Conservation (phyloP, 257 asterid species). For the Nicotiana knightiana region DNA sequence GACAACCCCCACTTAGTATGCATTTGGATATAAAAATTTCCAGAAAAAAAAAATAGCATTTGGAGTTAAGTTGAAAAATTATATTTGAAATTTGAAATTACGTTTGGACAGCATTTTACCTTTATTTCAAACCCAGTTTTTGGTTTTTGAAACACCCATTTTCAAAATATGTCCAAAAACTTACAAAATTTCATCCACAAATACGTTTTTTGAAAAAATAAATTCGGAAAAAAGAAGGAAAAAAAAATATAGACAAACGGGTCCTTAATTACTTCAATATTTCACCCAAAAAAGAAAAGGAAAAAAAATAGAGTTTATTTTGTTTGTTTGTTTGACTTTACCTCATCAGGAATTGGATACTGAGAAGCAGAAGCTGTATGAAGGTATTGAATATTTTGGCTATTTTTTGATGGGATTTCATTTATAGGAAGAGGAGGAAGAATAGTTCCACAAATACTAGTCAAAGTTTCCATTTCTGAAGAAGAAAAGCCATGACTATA, state of each 20-base stretch:
- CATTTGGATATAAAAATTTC: too few species aligned
- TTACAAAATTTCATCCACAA: too few species aligned
- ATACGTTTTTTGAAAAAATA: too few species aligned
- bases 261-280: too few species aligned
- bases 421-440: constrained; percentile 39
- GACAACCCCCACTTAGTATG: too few species aligned
- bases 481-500: constrained; percentile 56
- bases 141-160: too few species aligned
- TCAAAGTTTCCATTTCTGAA: constrained; percentile 39
- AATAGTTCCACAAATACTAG: constrained; percentile 44
- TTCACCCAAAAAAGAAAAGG: not conserved
- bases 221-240: not conserved
- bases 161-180: too few species aligned
- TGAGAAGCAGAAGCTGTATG: constrained; percentile 49
- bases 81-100: too few species aligned
- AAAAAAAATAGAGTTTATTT: not conserved
- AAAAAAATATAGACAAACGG: not conserved
- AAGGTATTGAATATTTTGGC: constrained; percentile 25
- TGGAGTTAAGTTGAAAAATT: too few species aligned
- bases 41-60: too few species aligned
- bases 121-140: too few species aligned
- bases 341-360: constrained; percentile 82
- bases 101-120: too few species aligned
- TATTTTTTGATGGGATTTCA: constrained; percentile 1
- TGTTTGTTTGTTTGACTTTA: not conserved